Conservation (phyloP, 2,329 filamentous ascomycete species). For the Ceratocystis smalleyi region DNA sequence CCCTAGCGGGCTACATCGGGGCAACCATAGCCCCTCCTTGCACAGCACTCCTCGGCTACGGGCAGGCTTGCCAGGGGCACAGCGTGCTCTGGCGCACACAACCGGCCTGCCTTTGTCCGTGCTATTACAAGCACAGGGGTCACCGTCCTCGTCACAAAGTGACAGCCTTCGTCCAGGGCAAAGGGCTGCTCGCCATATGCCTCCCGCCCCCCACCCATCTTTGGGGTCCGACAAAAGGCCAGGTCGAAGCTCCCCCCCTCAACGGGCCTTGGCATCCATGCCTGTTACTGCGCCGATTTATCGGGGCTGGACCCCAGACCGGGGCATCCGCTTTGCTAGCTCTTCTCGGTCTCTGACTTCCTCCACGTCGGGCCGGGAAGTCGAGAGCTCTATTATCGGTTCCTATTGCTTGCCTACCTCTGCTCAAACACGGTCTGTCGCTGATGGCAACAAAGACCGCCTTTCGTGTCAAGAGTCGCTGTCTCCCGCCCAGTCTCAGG, state of each 20-base stretch:
- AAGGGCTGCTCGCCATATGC: not conserved
- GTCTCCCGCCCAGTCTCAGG: not conserved
- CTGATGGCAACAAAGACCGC: not conserved
- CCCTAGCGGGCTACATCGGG: not conserved
- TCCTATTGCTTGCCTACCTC: not conserved
- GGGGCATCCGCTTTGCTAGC: constrained; percentile 10
- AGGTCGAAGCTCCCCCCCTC: not conserved
- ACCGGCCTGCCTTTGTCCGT: not conserved
- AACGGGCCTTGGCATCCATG: not conserved
- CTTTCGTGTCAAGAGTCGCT: not conserved
- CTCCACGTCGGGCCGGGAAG: not conserved
- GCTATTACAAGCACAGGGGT: not conserved
- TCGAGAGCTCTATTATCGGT: not conserved
- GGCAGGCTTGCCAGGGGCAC: not conserved
- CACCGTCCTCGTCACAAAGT: not conserved
- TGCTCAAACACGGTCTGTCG: not conserved
- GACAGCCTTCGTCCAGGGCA: not conserved
- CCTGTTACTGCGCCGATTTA: not conserved
- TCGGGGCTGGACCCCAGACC: constrained; percentile 4
- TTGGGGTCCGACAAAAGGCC: not conserved
- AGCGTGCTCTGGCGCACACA: not conserved
- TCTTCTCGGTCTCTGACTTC: not conserved
- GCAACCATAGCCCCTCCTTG: not conserved
- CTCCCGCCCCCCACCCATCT: not conserved
- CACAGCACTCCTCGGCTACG: not conserved